Evolutionary conservation across 257 asterid genomes (phyloP).

Genomic region (Nicotiana obtusifolia): DNA sequence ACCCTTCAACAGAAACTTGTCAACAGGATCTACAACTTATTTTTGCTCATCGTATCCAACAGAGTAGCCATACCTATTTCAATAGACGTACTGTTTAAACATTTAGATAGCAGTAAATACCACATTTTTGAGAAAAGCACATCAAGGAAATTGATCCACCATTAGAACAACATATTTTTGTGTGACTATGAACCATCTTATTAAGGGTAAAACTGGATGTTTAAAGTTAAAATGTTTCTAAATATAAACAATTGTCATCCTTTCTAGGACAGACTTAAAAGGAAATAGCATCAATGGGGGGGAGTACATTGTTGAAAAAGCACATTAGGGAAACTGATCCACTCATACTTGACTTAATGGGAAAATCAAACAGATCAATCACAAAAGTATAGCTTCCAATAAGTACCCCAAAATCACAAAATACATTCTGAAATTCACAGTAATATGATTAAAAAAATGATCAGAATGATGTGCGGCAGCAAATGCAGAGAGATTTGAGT

Average conservation of each 20-base stretch:
- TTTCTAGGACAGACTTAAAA: too few species aligned
- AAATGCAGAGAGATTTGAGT: not conserved
- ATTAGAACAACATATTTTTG: too few species aligned
- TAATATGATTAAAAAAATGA: not conserved
- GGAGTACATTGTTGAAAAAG: not conserved
- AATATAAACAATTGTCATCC: too few species aligned
- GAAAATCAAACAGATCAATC: not conserved
- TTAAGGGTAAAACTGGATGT: too few species aligned
- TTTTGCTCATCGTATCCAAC: not conserved
- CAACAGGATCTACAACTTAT: not conserved
- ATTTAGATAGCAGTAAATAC: not conserved
- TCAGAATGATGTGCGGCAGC: not conserved
- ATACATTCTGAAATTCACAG: not conserved
- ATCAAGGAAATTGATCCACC: not conserved
- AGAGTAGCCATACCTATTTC: not conserved
- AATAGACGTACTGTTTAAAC: not conserved
- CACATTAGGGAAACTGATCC: not conserved
- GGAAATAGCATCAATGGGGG: too few species aligned
- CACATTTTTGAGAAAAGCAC: not conserved
- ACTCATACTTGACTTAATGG: not conserved
- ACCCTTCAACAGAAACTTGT: not conserved
- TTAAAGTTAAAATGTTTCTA: too few species aligned
- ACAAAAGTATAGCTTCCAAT: constrained; percentile 4
- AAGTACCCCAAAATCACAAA: not conserved
- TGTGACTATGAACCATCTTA: too few species aligned